Percentiles rank a stretch among this genome's conserved stretches.
Evolutionary conservation across 2,329 filamentous ascomycete species (phyloP).

Genomic region (Xylariaceae sp.): DNA sequence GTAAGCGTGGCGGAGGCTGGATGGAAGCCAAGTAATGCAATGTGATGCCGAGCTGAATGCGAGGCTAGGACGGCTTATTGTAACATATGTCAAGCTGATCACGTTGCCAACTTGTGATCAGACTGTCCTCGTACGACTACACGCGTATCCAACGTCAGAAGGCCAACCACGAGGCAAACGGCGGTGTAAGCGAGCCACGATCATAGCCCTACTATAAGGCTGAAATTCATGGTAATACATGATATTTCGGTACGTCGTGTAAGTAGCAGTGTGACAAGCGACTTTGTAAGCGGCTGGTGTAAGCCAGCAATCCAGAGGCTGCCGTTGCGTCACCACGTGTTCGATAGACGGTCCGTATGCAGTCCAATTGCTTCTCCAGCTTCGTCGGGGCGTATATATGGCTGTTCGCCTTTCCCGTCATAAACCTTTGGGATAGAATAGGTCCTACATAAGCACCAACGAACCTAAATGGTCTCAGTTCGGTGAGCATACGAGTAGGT

Average conservation of each 20-base stretch:
- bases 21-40: background rate
- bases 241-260: background rate
- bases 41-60: background rate
- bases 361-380: too few relatives aligned
- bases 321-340: too few relatives aligned
- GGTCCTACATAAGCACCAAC: too few relatives aligned
- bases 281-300: too few relatives aligned
- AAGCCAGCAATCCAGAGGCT: too few relatives aligned
- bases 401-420: too few relatives aligned
- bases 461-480: too few relatives aligned
- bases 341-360: too few relatives aligned
- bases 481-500: too few relatives aligned
- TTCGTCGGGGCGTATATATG: too few relatives aligned
- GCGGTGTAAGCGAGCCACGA: background rate
- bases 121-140: background rate
- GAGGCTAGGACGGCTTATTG: background rate
- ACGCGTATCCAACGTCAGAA: background rate
- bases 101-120: background rate
- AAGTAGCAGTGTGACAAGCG: too few relatives aligned
- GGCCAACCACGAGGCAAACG: background rate
- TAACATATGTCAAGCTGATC: background rate
- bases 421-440: too few relatives aligned
- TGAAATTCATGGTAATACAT: background rate
- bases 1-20: background rate
- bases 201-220: background rate